Evolutionary conservation across 2,329 filamentous ascomycete genomes (phyloP), one percentile per base, ranked within the genome.

Genomic region (Hysterium pulicare): DNA sequence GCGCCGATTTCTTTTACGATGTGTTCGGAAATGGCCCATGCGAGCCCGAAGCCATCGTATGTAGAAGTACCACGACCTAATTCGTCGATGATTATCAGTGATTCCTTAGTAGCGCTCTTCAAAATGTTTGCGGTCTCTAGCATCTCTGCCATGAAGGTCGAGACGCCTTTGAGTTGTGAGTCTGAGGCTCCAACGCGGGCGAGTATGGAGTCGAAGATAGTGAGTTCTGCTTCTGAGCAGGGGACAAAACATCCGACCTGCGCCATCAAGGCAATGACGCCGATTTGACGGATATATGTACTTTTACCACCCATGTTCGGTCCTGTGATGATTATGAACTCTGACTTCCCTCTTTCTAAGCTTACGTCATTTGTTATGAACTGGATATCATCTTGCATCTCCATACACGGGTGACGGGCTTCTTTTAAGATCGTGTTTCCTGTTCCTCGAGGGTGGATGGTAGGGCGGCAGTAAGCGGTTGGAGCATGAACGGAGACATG

Each of bases 141-240:
- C 93, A 98, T 98, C 71, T 98, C 93, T 2, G 93, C 93, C 94
- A 98, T 98, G 68, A 98, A 98, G 0, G 93, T 98, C 3, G 89
- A 95, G 2, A 98, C 93, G 26, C 93, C 93, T 70, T 97, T 97
- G 49, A 98, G 84, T 67, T 97, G 93, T 5, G 88, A 95, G 69
- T 98, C 94, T 55, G 87, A 93, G 5, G 93, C 94, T 32, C 94
- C 93, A 0, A 98, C 93, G 55, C 93, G 86, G 0, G 94, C 93
- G 30, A 98, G 84, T 48, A 98, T 95, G 49, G 89, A 93, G 71
- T 98, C 93, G 64, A 96, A 98, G 45, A 98, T 90, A 13, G 88
- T 95, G 33, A 98, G 72, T 67, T 97, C 90, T 11, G 94, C 93
- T 62, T 89, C 84, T 3, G 84, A 74, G 58, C 90, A 96, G 1